These are phyloP conservation scores for Grammothele lineata DNA, from an alignment of 768 basidiomycete species.

Conservation along the genomic window DNA sequence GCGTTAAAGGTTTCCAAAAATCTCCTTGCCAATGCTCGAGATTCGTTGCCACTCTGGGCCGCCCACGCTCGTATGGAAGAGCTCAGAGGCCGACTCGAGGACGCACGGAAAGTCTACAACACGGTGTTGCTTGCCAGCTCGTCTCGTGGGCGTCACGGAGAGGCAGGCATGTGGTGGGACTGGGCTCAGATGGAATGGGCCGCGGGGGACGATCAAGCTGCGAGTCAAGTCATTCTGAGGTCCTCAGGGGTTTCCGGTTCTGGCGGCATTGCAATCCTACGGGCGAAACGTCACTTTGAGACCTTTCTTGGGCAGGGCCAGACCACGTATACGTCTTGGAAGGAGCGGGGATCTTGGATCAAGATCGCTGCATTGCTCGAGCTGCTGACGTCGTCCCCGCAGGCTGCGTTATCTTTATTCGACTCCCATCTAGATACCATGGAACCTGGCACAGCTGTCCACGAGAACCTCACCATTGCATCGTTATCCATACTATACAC, in stretches of 20 bases:
- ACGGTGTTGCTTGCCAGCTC: slow-evolving; percentile 49
- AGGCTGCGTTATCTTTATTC: slow-evolving; percentile 37
- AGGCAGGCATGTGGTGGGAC: slow-evolving; percentile 65
- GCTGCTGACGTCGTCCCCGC: slow-evolving; percentile 45
- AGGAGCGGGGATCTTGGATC: slow-evolving; percentile 61
- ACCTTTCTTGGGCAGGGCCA: slow-evolving; percentile 33
- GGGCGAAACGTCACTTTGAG: slow-evolving; percentile 61
- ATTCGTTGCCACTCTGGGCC: slow-evolving; percentile 66
- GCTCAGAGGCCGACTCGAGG: slow-evolving; percentile 56
- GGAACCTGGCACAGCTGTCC: slow-evolving; percentile 19
- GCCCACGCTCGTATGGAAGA: slow-evolving; percentile 73
- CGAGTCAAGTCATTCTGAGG: slow-evolving; percentile 49
- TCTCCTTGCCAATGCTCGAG: slow-evolving; percentile 50
- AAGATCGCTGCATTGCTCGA: slow-evolving; percentile 64
- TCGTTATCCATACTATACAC: slow-evolving; percentile 59
- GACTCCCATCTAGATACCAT: slow-evolving; percentile 28
- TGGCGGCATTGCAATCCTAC: slow-evolving; percentile 51
- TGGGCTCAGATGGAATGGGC: slow-evolving; percentile 89
- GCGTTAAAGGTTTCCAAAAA: slow-evolving; percentile 66
- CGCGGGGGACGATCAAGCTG: slow-evolving; percentile 41
- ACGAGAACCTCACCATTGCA: slow-evolving; percentile 57
- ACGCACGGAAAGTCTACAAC: slow-evolving; percentile 76
- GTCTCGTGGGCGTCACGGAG: slow-evolving; percentile 30
- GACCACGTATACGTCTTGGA: slow-evolving; percentile 34
- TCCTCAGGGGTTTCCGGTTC: slow-evolving; percentile 50